Conservation (phyloP, 1,284 basidiomycete genomes). For the Bjerkandera adusta region DNA sequence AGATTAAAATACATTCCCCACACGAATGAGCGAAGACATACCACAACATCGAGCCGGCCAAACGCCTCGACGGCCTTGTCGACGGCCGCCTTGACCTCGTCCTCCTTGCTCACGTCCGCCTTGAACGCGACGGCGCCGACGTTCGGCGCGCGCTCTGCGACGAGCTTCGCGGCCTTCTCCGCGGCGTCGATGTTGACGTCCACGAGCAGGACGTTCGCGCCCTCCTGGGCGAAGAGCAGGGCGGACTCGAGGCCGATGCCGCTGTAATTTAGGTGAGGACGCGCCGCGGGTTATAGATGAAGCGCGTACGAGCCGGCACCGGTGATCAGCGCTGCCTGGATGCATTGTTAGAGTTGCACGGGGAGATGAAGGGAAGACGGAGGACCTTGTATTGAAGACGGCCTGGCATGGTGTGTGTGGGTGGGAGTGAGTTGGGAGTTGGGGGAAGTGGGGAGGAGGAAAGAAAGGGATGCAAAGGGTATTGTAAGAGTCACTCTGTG, state of each 20-base stretch:
- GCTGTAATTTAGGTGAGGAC: conserved; percentile 35
- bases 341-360: conserved; percentile 11
- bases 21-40: conserved; percentile 35
- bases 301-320: conserved; percentile 79
- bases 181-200: conserved; percentile 85
- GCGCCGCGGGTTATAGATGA: conserved; percentile 2
- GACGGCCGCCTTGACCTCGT: conserved; percentile 79
- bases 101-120: conserved; percentile 89
- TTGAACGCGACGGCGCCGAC: conserved; percentile 72
- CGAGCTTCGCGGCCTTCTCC: conserved; percentile 65
- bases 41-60: conserved; percentile 91
- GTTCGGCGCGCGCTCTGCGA: conserved; percentile 67
- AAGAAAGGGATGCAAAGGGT: too few species aligned
- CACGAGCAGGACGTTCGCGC: conserved; percentile 82
- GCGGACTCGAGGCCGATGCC: conserved; percentile 95
- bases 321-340: conserved; percentile 75
- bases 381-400: conserved; percentile 76
- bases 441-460: too few species aligned
- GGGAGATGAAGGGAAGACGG: conserved; percentile 10
- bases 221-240: conserved; percentile 90
- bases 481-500: too few species aligned
- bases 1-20: neutral
- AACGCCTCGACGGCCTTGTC: conserved; percentile 80
- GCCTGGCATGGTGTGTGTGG: conserved; percentile 50
- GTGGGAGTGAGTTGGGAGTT: neutral